A percentile compares a stretch with the other conserved stretches of the same genome.
Conservation (phyloP, 352 stramenopile genomes). For the Globisporangium nodosum region DNA sequence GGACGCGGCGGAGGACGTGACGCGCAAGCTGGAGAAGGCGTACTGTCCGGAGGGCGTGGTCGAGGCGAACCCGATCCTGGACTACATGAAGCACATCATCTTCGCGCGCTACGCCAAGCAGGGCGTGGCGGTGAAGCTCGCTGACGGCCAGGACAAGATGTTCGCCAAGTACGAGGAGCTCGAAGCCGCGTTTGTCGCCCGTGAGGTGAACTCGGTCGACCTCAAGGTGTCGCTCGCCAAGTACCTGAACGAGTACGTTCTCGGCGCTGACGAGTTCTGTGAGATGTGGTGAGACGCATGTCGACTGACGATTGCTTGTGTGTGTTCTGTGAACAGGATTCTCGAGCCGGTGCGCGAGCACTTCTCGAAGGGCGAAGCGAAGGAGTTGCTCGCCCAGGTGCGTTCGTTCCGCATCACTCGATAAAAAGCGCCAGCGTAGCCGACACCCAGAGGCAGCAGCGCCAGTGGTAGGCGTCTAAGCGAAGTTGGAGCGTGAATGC, state of each 20-base stretch:
- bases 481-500: not conserved
- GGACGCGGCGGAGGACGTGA: constrained; percentile 91
- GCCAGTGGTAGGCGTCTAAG: not conserved
- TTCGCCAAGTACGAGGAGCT: constrained; percentile 90
- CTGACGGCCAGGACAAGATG: constrained; percentile 46
- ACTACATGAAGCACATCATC: constrained; percentile 98
- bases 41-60: constrained; percentile 92
- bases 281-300: too few relatives aligned
- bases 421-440: constrained; percentile 31
- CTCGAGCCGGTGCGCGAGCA: constrained; percentile 96
- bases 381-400: constrained; percentile 94
- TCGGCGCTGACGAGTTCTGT: constrained; percentile 4
- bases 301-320: not conserved
- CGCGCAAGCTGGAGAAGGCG: constrained; percentile 98
- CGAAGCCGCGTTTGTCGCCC: constrained; percentile 87
- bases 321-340: constrained; percentile 43
- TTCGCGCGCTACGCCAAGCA: constrained; percentile 69
- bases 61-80: constrained; percentile 93
- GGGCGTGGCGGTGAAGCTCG: constrained; percentile 49
- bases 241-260: constrained; percentile 90
- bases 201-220: constrained; percentile 89
- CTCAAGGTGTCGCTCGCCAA: constrained; percentile 91
- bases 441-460: not conserved
- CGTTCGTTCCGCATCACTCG: constrained; percentile 95
- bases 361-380: constrained; percentile 93